Evolutionary conservation across 2,329 filamentous ascomycete species (phyloP), one percentile per base, ranked within the genome.

Genomic region (Rutstroemia sp.): DNA sequence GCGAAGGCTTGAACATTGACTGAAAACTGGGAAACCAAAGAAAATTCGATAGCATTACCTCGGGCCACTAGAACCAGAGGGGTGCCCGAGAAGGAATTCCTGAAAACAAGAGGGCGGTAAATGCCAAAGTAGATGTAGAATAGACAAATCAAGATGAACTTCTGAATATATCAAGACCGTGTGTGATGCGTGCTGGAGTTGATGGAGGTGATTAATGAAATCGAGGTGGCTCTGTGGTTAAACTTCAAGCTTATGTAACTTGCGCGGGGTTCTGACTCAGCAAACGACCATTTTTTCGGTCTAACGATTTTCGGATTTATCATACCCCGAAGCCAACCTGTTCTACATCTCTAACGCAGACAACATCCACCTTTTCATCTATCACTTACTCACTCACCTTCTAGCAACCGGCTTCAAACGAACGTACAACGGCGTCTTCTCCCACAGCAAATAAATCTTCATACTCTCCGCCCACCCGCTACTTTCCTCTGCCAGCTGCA

Each of bases 401-500:
- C 50, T 34, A 10, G n/a, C 25, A 23, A 52, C 39, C 12, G 25
- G 40, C n/a, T 36, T 52, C 9, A 46, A 19, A 16, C 34, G 30
- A 36, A 52, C 42, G 46, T 14, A 46, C 14, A 52, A 30, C 6
- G 50, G 50, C 9, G n/a, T 25, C 36, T 45, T 52, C 5, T 46
- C 42, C 50, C 50, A 46, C 27, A 52, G 4, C 17, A 45, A 4
- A 12, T 45, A 52, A 9, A 46, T 38, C 40, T 52, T 52, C 50
- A 45, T 30, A 45, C 38, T 17, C 12, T 52, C 27, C 7, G 16
- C n/a, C 39, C 50, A 52, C 14, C 4, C 36, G 12, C 23, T 52
- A 46, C 42, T 52, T 36, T 52, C 17, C n/a, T 46, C 40, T n/a
- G 40, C 9, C 5, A 58, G 17, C 36, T 59, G 39, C 4, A 59